These are phyloP conservation scores for Tremella mesenterica DNA, from an alignment of 768 basidiomycete species.

Conservation along the genomic window DNA sequence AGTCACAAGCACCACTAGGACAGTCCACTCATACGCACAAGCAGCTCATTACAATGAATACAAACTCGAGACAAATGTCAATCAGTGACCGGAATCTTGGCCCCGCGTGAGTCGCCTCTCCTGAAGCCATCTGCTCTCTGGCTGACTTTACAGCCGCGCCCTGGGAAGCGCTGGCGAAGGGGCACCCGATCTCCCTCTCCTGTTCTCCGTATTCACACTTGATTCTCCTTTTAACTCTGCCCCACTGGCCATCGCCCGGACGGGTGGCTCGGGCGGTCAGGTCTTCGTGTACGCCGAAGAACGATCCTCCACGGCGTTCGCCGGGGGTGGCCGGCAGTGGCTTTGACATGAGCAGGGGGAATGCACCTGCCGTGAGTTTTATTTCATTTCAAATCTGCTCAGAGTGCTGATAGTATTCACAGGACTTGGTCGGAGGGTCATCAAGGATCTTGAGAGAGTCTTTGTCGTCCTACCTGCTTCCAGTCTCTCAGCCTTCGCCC, in stretches of 20 bases:
- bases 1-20: constrained; percentile 2
- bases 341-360: constrained; percentile 45
- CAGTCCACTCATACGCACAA: not conserved
- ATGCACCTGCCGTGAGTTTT: constrained; percentile 36
- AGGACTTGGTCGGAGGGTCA: constrained; percentile 40
- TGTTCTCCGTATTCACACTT: constrained; percentile 15
- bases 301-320: constrained; percentile 16
- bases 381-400: not conserved
- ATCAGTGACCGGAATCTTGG: constrained; percentile 27
- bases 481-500: constrained; percentile 21
- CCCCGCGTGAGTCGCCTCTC: constrained; percentile 28
- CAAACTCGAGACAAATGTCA: constrained; percentile 15
- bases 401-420: constrained; percentile 1
- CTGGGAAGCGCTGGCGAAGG: constrained; percentile 33
- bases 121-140: not conserved
- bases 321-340: constrained; percentile 43
- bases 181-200: constrained; percentile 21
- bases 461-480: constrained; percentile 42
- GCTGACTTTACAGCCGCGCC: constrained; percentile 17
- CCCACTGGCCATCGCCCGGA: constrained; percentile 36
- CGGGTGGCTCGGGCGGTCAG: constrained; percentile 35
- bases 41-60: constrained; percentile 7
- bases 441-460: constrained; percentile 42
- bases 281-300: constrained; percentile 37
- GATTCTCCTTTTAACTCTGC: constrained; percentile 19